Evolutionary conservation across 2,329 filamentous ascomycete species (phyloP).

Genomic region (Aspergillus vadensis): DNA sequence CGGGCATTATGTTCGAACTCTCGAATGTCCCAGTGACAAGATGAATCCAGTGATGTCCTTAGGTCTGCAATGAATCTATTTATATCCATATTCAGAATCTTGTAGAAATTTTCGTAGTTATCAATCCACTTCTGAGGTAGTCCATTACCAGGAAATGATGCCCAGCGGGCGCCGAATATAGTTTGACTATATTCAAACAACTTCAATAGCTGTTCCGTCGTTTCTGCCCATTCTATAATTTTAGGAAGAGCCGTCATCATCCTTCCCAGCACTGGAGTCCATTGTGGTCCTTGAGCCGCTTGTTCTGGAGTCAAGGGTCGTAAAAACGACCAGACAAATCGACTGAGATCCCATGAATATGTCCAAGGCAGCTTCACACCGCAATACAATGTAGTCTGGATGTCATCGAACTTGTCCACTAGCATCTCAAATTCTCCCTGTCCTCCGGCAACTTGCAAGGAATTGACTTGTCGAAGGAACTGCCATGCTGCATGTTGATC

Average conservation of each 20-base stretch:
- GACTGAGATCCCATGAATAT: slow-evolving; percentile 8
- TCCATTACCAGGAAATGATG: neutral
- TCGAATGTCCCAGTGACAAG: neutral
- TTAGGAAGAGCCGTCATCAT: neutral
- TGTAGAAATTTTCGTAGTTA: neutral
- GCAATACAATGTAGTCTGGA: neutral
- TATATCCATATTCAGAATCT: neutral
- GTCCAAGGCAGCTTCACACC: neutral
- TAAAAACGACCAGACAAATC: slow-evolving; percentile 9
- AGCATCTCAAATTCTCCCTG: neutral
- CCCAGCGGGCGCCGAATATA: neutral
- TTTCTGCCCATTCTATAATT: slow-evolving; percentile 5
- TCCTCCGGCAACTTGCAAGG: neutral
- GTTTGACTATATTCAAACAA: neutral
- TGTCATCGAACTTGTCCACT: too few relatives aligned
- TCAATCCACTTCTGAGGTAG: neutral
- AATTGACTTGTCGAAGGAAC: neutral
- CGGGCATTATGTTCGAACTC: neutral
- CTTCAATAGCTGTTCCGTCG: neutral
- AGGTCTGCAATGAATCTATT: neutral
- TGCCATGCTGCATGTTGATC: slow-evolving; percentile 8
- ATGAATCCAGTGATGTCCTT: neutral
- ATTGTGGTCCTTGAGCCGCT: neutral
- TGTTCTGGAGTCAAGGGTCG: neutral
- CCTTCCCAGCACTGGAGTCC: neutral